Conservation (phyloP, 2,329 filamentous ascomycete genomes). For the Sclerotinia glacialis region DNA sequence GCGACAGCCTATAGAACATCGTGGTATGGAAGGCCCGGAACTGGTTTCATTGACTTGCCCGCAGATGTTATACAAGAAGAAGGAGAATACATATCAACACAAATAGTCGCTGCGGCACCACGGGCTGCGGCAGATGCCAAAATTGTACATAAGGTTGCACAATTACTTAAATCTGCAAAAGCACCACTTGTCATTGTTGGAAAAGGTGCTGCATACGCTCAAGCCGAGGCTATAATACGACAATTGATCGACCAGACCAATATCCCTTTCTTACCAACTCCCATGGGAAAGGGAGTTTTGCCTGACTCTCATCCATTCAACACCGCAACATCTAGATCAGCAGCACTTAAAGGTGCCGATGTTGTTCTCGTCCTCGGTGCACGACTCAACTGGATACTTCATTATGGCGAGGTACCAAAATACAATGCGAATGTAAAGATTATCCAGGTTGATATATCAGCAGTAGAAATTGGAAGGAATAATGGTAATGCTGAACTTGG, state of each 20-base stretch:
- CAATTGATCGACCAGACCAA: conserved; percentile 47
- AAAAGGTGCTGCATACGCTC: conserved; percentile 55
- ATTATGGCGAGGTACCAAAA: conserved; percentile 54
- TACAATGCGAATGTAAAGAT: conserved; percentile 51
- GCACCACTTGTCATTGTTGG: conserved; percentile 53
- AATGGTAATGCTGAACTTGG: conserved; percentile 47
- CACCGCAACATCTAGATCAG: conserved; percentile 51
- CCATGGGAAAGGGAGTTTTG: conserved; percentile 58
- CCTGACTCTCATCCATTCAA: conserved; percentile 53
- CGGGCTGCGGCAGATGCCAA: conserved; percentile 46
- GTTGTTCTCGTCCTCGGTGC: conserved; percentile 55
- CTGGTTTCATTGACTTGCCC: conserved; percentile 54
- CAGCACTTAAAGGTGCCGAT: conserved; percentile 52
- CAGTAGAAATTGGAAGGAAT: conserved; percentile 54
- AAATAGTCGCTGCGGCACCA: conserved; percentile 42
- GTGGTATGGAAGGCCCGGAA: conserved; percentile 53
- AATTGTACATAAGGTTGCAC: conserved; percentile 44
- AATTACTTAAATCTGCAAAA: conserved; percentile 48
- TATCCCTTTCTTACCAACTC: conserved; percentile 56
- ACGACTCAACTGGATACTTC: conserved; percentile 57
- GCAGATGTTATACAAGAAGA: conserved; percentile 53
- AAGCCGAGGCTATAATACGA: conserved; percentile 47
- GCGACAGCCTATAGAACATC: conserved; percentile 51
- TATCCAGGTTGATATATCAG: conserved; percentile 54
- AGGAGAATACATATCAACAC: conserved; percentile 30